These are phyloP conservation scores for Boletus hoseneyae DNA, from an alignment of 1,284 basidiomycete genomes.

Conservation along the genomic window DNA sequence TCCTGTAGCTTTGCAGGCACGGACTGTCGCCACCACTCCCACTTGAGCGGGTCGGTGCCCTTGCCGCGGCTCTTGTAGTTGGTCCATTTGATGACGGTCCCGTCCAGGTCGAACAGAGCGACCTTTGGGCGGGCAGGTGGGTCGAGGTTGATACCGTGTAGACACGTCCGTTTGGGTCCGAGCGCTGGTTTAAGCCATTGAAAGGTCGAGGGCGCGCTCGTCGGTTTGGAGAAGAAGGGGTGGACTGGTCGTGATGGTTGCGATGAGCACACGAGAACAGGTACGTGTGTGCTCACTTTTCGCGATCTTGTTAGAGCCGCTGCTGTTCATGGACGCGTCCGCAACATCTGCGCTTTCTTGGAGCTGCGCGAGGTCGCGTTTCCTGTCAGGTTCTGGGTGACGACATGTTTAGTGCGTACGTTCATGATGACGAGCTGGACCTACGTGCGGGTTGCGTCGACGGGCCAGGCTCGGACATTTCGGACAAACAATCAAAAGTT, in stretches of 20 bases:
- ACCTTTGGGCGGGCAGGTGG: constrained; percentile 54
- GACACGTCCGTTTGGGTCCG: constrained; percentile 54
- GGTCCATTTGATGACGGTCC: constrained; percentile 73
- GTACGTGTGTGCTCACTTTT: constrained; percentile 24
- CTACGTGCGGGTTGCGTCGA: constrained; percentile 14
- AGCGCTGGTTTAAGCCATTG: constrained; percentile 56
- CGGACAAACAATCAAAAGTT: not conserved
- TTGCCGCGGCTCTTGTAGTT: constrained; percentile 44
- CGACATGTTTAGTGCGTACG: constrained; percentile 4
- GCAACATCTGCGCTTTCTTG: constrained; percentile 15
- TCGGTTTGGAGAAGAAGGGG: constrained; percentile 37
- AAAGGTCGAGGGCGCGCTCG: constrained; percentile 36
- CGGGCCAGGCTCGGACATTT: constrained; percentile 20
- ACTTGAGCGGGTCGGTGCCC: constrained; percentile 41
- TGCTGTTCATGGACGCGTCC: constrained; percentile 18
- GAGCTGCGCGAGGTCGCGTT: constrained; percentile 20
- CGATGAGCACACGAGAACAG: not conserved
- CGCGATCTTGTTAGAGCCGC: constrained; percentile 20
- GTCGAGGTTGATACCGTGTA: constrained; percentile 56
- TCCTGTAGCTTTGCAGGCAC: constrained; percentile 66
- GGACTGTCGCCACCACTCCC: constrained; percentile 75
- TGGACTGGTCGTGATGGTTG: constrained; percentile 31
- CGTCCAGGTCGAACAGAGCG: constrained; percentile 86
- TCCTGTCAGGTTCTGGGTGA: constrained; percentile 13
- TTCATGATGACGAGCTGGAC: constrained; percentile 5